phyloP scores from a whole-genome alignment of 2,329 filamentous ascomycete genomes.

The Botrytis medusae region DNA sequence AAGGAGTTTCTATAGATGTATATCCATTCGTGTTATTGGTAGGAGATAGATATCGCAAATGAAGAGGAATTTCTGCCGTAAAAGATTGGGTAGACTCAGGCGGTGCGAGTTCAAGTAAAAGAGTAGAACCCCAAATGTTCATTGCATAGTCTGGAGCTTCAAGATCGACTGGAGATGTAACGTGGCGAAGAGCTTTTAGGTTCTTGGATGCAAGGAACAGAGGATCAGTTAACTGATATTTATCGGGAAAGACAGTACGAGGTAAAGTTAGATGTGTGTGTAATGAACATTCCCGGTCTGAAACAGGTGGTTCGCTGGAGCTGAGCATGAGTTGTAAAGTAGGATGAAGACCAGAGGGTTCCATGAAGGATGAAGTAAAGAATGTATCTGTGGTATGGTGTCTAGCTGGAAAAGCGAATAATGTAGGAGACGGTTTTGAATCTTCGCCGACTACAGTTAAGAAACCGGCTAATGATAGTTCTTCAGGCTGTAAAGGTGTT shows the following conservation, averaged over 20 bases:
- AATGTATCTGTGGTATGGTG: constrained; percentile 60
- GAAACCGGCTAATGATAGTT: constrained; percentile 76
- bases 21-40: constrained; percentile 51
- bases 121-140: constrained; percentile 72
- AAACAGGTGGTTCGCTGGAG: constrained; percentile 49
- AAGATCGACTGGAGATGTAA: constrained; percentile 78
- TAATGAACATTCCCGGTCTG: constrained; percentile 63
- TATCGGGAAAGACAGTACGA: constrained; percentile 78
- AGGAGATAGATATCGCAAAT: constrained; percentile 78
- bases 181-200: constrained; percentile 64
- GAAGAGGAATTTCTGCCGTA: constrained; percentile 74
- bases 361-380: constrained; percentile 64
- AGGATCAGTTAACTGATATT: constrained; percentile 75
- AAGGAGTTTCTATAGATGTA: constrained; percentile 62
- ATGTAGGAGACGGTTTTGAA: constrained; percentile 66
- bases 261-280: constrained; percentile 84
- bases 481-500: constrained; percentile 63
- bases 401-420: constrained; percentile 81
- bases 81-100: constrained; percentile 46
- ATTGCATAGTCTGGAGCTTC: constrained; percentile 86
- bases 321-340: constrained; percentile 68
- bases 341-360: constrained; percentile 80
- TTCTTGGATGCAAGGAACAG: constrained; percentile 82
- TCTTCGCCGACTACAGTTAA: constrained; percentile 77
- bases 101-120: constrained; percentile 73